phyloP scores from a whole-genome alignment of 2,329 filamentous ascomycete species.

The Coniochaeta prunicola region DNA sequence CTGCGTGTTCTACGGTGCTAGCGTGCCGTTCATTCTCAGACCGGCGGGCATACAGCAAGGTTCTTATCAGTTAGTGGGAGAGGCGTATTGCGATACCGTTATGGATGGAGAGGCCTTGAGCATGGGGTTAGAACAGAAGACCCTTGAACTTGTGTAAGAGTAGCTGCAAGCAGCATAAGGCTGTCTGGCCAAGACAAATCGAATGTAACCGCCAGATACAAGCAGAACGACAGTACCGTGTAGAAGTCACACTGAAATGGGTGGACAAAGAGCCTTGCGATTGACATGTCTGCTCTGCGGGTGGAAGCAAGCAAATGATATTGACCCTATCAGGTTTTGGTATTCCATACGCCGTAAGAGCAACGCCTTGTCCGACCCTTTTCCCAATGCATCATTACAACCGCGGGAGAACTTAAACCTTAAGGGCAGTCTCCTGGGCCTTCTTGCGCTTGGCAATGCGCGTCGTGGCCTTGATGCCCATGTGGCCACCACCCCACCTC shows the following conservation, averaged over 20 bases:
- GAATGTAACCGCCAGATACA: background rate
- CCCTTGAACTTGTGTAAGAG: background rate
- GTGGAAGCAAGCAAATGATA: conserved; percentile 13
- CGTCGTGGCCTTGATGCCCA: conserved; percentile 88
- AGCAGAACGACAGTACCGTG: background rate
- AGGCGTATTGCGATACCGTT: conserved; percentile 10
- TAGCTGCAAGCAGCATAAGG: background rate
- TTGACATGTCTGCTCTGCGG: conserved; percentile 1
- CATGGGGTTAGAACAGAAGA: background rate
- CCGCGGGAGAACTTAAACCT: conserved; percentile 63
- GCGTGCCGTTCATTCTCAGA: conserved; percentile 10
- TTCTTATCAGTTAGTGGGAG: conserved; percentile 6
- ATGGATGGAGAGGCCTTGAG: conserved; percentile 11
- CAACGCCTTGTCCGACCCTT: conserved; percentile 15
- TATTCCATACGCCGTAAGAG: conserved; percentile 27
- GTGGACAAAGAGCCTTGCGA: background rate
- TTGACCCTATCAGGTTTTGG: conserved; percentile 20
- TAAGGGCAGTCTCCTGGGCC: conserved; percentile 89
- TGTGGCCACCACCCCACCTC: conserved; percentile 99
- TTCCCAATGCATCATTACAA: conserved; percentile 11
- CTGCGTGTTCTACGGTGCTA: conserved; percentile 9
- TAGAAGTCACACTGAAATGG: background rate
- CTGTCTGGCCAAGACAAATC: background rate
- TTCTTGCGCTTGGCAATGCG: conserved; percentile 80
- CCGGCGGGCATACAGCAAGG: background rate